phyloP scores from a whole-genome alignment of 2,329 filamentous ascomycete genomes.

The Thielaviopsis populi region DNA sequence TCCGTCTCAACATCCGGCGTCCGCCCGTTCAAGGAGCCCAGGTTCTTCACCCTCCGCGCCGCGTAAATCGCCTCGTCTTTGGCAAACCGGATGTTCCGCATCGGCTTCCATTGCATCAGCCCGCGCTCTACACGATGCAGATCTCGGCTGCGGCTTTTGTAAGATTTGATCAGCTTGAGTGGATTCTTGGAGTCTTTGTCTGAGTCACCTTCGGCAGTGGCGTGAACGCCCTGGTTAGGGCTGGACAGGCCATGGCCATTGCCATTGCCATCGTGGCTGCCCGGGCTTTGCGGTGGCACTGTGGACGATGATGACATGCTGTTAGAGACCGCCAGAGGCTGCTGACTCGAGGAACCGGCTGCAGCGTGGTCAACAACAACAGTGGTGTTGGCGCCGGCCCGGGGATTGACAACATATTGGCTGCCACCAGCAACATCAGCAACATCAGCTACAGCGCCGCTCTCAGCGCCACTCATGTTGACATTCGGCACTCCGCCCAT shows the following conservation, averaged over 20 bases:
- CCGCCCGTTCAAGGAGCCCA: conserved; percentile 62
- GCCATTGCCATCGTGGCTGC: conserved; percentile 25
- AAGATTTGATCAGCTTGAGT: conserved; percentile 43
- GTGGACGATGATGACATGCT: background rate
- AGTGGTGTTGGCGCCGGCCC: background rate
- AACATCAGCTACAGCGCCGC: background rate
- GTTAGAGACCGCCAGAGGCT: background rate
- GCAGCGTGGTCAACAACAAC: background rate
- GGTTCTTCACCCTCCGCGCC: conserved; percentile 57
- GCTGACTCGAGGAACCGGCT: background rate
- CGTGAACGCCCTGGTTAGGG: conserved; percentile 21
- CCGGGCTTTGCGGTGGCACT: background rate
- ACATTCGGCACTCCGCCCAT: background rate
- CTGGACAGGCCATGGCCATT: conserved; percentile 26
- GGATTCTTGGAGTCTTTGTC: conserved; percentile 35
- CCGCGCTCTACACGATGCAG: conserved; percentile 78
- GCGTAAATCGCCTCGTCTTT: conserved; percentile 78
- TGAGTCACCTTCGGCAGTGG: conserved; percentile 21
- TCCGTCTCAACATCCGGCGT: conserved; percentile 83
- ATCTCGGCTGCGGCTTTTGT: conserved; percentile 53
- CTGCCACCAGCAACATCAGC: background rate
- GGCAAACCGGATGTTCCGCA: conserved; percentile 71
- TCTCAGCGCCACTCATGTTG: conserved; percentile 29
- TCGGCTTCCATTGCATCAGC: conserved; percentile 88
- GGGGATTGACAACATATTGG: background rate